A percentile compares a stretch with the other conserved stretches of the same genome.
Conservation (phyloP, 2,329 filamentous ascomycete species). For the Magnaporthiopsis rhizophila region DNA sequence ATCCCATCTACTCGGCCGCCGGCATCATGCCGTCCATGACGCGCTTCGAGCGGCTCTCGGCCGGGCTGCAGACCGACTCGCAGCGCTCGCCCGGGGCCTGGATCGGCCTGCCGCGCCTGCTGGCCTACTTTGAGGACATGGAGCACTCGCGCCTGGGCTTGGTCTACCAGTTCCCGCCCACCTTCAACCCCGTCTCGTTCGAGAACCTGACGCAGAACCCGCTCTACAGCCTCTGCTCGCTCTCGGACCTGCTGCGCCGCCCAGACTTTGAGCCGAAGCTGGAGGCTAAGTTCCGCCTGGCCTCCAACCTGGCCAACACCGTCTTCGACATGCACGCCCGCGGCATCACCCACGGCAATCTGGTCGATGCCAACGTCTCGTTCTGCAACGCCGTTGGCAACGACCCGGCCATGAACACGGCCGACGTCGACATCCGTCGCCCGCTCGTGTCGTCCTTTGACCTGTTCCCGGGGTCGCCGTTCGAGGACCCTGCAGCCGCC, state of each 20-base stretch:
- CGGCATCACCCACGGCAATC: slow-evolving; percentile 62
- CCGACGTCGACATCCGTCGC: slow-evolving; percentile 54
- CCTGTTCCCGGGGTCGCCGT: slow-evolving; percentile 50
- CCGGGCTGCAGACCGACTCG: slow-evolving; percentile 47
- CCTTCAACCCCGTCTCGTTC: slow-evolving; percentile 51
- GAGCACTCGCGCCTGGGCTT: slow-evolving; percentile 62
- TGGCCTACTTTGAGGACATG: slow-evolving; percentile 70
- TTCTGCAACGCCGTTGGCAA: slow-evolving; percentile 46
- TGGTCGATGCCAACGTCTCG: slow-evolving; percentile 58
- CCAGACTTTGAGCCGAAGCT: slow-evolving; percentile 55
- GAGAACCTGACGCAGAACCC: slow-evolving; percentile 42
- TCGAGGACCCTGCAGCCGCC: slow-evolving; percentile 20
- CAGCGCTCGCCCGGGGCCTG: slow-evolving; percentile 46
- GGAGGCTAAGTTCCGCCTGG: slow-evolving; percentile 69
- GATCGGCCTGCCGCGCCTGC: slow-evolving; percentile 52
- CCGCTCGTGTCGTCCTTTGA: slow-evolving; percentile 70
- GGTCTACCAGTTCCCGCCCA: slow-evolving; percentile 64
- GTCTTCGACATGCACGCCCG: slow-evolving; percentile 66
- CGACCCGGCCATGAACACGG: slow-evolving; percentile 31
- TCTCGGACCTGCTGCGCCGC: slow-evolving; percentile 44
- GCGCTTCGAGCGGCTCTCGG: slow-evolving; percentile 55
- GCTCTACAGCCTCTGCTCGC: slow-evolving; percentile 42
- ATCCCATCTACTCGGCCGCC: slow-evolving; percentile 52
- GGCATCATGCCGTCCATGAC: slow-evolving; percentile 57
- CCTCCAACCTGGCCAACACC: slow-evolving; percentile 63